A percentile compares a stretch with the other conserved stretches of the same genome.
Conservation (phyloP, 495 filamentous ascomycete species). For the Xylaria intraflava region DNA sequence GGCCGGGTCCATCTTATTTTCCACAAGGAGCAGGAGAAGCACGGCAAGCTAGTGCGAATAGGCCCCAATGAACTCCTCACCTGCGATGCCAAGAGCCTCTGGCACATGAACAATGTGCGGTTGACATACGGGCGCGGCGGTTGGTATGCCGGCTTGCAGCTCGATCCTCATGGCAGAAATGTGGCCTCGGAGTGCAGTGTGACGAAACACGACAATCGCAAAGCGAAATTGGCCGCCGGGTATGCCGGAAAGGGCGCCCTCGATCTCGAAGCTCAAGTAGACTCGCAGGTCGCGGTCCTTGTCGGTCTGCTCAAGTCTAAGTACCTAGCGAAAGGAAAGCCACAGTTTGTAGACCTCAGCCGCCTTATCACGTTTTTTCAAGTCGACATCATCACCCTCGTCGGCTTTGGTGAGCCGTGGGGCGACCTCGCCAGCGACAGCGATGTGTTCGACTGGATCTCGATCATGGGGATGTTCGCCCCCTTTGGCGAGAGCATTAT, state of each 20-base stretch:
- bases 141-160: conserved; percentile 26
- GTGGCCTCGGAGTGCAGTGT: conserved; percentile 36
- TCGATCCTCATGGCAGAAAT: conserved; percentile 34
- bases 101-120: conserved; percentile 29
- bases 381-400: conserved; percentile 42
- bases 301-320: conserved; percentile 33
- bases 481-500: conserved; percentile 20
- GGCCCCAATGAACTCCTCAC: conserved; percentile 46
- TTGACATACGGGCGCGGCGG: conserved; percentile 25
- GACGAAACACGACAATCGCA: conserved; percentile 33
- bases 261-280: conserved; percentile 40
- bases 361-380: conserved; percentile 42
- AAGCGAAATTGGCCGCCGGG: conserved; percentile 31
- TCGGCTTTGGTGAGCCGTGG: conserved; percentile 46
- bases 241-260: conserved; percentile 47
- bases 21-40: conserved; percentile 29
- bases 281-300: conserved; percentile 33
- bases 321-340: conserved; percentile 24
- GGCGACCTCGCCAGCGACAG: conserved; percentile 25
- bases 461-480: conserved; percentile 28
- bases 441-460: conserved; percentile 46
- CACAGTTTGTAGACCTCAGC: conserved; percentile 37
- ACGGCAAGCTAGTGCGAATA: conserved; percentile 44
- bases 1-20: conserved; percentile 14
- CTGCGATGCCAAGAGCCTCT: conserved; percentile 31